Evolutionary conservation across 306 rosid species (phyloP), one percentile per base, ranked within the genome.

Genomic region (Lithocarpus polystachyus): DNA sequence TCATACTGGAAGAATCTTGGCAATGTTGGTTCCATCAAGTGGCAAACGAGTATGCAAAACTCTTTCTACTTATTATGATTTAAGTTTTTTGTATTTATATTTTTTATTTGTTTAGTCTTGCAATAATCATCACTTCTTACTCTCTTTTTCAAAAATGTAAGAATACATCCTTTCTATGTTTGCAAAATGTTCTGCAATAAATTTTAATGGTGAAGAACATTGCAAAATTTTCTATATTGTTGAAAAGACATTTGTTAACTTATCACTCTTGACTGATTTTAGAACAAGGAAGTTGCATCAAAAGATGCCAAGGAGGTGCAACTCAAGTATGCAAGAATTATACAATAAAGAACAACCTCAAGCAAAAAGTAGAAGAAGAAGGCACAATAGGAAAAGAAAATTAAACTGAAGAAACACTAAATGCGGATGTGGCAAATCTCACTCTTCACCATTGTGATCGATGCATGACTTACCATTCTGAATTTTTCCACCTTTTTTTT

Each of bases 1-100:
- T 69, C 99, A 94, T 65, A 94, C 99, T 0, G 99, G 95, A 79
- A 87, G 90, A 81, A 92, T 94, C 84, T 82, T 92, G 88, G 99
- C 99, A 71, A 88, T 83, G 72, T 88, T 94, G 92, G 95, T 94
- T 83, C 99, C 99, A 28, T 80, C 99, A 29, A 89, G 84, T 74
- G 99, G 99, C 29, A 86, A 89, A 85, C 83, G 92, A 57, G 99
- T 94, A 88, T n/a, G 89, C 56, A 35, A 31, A 70, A 76, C 78
- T 76, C 72, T 74, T 48, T 82, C 77, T 65, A 45, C 56, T 77
- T 75, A 56, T 71, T 64, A 18, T 73, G 74, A 22, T 52, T 40
- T 67, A 33, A 73, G 40, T 54, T 69, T 28, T 53, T 68, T 0
- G 56, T 26, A 17, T 35, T 35, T 61, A 5, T n/a, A 24, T 20